Evolutionary conservation across 2,329 filamentous ascomycete species (phyloP).

Genomic region (Gaeumannomyces sp.): DNA sequence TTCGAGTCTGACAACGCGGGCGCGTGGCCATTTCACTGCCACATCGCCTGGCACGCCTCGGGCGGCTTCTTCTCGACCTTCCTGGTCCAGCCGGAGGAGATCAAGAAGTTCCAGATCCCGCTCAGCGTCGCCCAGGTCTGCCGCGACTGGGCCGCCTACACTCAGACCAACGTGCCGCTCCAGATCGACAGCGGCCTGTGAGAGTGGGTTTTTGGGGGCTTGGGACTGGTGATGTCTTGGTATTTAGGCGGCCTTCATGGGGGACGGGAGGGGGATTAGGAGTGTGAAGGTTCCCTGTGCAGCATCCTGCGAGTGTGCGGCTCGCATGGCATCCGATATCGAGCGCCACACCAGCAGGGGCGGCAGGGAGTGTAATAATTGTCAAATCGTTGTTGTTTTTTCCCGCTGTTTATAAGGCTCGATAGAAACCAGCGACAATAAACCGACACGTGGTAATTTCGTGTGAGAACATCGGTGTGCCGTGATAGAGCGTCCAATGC

Average conservation of each 20-base stretch:
- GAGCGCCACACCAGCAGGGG: background rate
- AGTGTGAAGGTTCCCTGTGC: too few species aligned
- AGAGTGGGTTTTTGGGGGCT: too few species aligned
- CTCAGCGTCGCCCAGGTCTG: constrained; percentile 46
- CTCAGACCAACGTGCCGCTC: constrained; percentile 36
- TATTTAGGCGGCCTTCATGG: background rate
- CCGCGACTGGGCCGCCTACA: constrained; percentile 45
- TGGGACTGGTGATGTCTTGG: too few species aligned
- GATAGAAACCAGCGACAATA: background rate
- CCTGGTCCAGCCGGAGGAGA: constrained; percentile 35
- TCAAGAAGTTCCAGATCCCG: constrained; percentile 36
- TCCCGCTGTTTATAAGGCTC: background rate
- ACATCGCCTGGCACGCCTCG: constrained; percentile 51
- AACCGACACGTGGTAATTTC: background rate
- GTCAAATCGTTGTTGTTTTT: background rate
- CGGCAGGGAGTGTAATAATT: background rate
- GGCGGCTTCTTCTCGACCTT: constrained; percentile 48
- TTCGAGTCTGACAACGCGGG: constrained; percentile 37
- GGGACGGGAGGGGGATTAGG: background rate
- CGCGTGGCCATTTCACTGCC: constrained; percentile 46
- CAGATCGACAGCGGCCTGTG: constrained; percentile 51
- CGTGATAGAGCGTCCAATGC: too few species aligned
- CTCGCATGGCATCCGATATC: too few species aligned
- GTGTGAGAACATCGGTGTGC: too few species aligned
- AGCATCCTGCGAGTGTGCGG: too few species aligned